A percentile compares a stretch with the other conserved stretches of the same genome.
Conservation (phyloP, 2,329 filamentous ascomycete species). For the Daldinia sp. region DNA sequence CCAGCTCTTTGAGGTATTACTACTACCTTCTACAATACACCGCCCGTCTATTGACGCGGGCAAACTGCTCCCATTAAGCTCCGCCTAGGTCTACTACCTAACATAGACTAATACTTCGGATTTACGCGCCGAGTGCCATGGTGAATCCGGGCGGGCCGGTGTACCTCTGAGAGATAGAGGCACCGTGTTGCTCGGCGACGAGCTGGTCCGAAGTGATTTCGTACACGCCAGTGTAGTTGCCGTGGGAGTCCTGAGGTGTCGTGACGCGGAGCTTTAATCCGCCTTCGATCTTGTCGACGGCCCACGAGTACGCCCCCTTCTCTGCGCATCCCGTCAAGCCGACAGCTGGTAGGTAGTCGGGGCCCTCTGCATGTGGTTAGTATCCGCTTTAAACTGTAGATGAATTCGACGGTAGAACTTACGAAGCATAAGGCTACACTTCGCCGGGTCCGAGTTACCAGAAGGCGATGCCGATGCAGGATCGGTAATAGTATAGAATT, state of each 20-base stretch:
- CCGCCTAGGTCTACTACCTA: too few relatives aligned
- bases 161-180: slow-evolving; percentile 32
- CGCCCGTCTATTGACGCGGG: not conserved
- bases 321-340: slow-evolving; percentile 33
- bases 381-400: not conserved
- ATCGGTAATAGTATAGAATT: slow-evolving; percentile 34
- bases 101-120: not conserved
- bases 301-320: slow-evolving; percentile 31
- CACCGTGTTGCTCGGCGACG: slow-evolving; percentile 31
- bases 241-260: slow-evolving; percentile 25
- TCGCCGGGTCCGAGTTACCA: slow-evolving; percentile 20
- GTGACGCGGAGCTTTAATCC: slow-evolving; percentile 35
- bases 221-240: slow-evolving; percentile 38
- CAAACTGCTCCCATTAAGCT: not conserved
- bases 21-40: not conserved
- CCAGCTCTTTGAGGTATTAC: not conserved
- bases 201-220: slow-evolving; percentile 31
- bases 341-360: slow-evolving; percentile 36
- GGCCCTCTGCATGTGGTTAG: slow-evolving; percentile 20
- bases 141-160: slow-evolving; percentile 27
- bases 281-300: slow-evolving; percentile 5
- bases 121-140: slow-evolving; percentile 8
- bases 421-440: slow-evolving; percentile 34
- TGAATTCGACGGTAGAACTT: not conserved
- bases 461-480: slow-evolving; percentile 20